Base-by-base conservation (phyloP, 139 green algal genomes). In the Tetradesmus obliquus region DNA sequence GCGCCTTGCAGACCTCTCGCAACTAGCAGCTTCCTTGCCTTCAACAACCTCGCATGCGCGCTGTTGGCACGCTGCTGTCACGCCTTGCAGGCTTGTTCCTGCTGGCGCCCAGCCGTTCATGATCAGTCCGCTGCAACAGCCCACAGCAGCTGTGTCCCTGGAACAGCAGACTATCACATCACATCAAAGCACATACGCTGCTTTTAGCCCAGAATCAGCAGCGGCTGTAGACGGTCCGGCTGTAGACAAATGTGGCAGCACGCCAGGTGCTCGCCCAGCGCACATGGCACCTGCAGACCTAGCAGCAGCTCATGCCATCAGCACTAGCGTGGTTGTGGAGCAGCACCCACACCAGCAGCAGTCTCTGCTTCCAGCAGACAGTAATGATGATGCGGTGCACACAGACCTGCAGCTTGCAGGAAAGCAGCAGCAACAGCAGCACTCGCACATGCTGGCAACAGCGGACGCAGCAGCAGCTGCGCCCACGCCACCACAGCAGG, bases 271-370 rank as follows among this genome's bases (percentile, higher is more conserved):
- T 74, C 17, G 83, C 83, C 57, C 55, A 74, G 10, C 45, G 20
- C 22, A 80, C 55, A 88, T 88, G 83, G 83, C 83, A 88, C 83
- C 83, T 74, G 83, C 83, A 20, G 83, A 88, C 72, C 22, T 45
- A 32, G 22, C 72, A 80, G 72, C 20, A 32, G 72, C 3, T 9
- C 72, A 80, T 45, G 72, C 20, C 72, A 45, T 32, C 19, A 80
- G 22, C 72, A 80, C 72, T 20, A n/a, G 32, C 5, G 81, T 69
- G 54, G 19, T 69, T 17, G 32, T 69, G 15, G 54, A 53, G 81
- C 81, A 86, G 81, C 54, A 53, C 13, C 17, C 58, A 17, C 53
- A 86, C 19, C 53, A 51, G 54, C 22, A 5, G 54, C 53, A 66
- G 24, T 22, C 53, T 6, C 10, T 5, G 54, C 81, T 45, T 10